phyloP scores from a whole-genome alignment of 202 grass and related monocot genomes.

The Elaeis oleifera region DNA sequence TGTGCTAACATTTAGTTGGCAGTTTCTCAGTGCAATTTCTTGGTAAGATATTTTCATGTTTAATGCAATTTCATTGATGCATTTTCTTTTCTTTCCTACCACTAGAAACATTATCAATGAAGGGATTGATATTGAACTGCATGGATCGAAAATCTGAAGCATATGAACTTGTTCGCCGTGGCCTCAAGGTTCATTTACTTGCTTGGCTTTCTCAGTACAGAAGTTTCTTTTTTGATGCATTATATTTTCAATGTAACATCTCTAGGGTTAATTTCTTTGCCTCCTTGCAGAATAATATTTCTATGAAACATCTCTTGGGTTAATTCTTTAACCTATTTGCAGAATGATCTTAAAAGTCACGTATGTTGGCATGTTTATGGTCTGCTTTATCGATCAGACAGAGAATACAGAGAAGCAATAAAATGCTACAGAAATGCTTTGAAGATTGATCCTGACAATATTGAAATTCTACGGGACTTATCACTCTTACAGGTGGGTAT shows the following conservation, averaged over 20 bases:
- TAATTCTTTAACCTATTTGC: conserved; percentile 23
- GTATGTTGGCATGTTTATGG: conserved; percentile 99
- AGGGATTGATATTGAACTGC: conserved; percentile 96
- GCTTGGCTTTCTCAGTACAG: conserved; percentile 1
- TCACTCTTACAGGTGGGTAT: conserved; percentile 88
- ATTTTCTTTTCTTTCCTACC: conserved; percentile 6
- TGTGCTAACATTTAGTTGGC: too few species aligned
- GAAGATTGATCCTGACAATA: conserved; percentile 96
- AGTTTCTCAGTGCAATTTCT: too few species aligned
- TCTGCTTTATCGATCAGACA: conserved; percentile 93
- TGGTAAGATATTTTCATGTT: background rate
- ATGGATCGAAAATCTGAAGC: conserved; percentile 99
- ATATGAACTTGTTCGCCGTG: conserved; percentile 94
- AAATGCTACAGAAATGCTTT: conserved; percentile 99
- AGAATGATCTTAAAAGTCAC: conserved; percentile 99
- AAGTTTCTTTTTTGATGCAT: conserved; percentile 12
- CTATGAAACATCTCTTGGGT: background rate
- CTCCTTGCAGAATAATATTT: conserved; percentile 69
- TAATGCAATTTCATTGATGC: background rate
- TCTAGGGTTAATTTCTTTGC: conserved; percentile 5
- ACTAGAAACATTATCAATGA: conserved; percentile 99
- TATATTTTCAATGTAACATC: conserved; percentile 3
- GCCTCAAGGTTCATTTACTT: conserved; percentile 60
- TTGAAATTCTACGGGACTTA: conserved; percentile 96
- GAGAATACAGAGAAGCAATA: conserved; percentile 99